Conservation (phyloP, 1,284 basidiomycete species). For the Hortiboletus rubellus region DNA sequence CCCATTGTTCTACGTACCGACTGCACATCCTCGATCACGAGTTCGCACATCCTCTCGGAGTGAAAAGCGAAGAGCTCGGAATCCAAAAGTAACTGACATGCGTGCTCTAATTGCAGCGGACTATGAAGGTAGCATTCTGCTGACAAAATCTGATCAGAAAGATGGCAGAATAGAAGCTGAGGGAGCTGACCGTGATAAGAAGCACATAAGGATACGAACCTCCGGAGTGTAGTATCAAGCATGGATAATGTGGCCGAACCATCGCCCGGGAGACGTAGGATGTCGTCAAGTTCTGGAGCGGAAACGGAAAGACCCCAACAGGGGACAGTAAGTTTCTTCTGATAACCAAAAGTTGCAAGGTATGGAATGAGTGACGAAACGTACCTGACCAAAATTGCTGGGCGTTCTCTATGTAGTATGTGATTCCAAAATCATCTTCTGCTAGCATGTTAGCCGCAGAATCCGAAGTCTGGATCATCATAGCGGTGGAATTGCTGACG, state of each 20-base stretch:
- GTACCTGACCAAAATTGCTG: conserved; percentile 86
- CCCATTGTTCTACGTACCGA: conserved; percentile 46
- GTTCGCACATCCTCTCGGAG: conserved; percentile 85
- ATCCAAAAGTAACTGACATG: conserved; percentile 69
- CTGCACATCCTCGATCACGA: conserved; percentile 68
- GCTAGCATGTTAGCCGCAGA: conserved; percentile 23
- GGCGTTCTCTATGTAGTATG: conserved; percentile 77
- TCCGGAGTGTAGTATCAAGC: conserved; percentile 75
- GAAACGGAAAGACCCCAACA: neutral
- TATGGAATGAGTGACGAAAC: conserved; percentile 30
- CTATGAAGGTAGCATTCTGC: conserved; percentile 81
- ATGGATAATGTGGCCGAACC: conserved; percentile 62
- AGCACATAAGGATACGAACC: conserved; percentile 77
- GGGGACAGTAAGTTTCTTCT: conserved; percentile 6
- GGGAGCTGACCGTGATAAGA: conserved; percentile 76
- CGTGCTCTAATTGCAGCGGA: conserved; percentile 79
- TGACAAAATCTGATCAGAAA: conserved; percentile 9
- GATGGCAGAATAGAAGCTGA: conserved; percentile 7
- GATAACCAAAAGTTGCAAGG: conserved; percentile 8
- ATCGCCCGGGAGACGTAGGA: conserved; percentile 65
- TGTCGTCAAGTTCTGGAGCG: conserved; percentile 76
- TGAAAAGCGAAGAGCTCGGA: conserved; percentile 87
- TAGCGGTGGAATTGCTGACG: neutral
- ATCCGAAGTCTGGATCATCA: conserved; percentile 19
- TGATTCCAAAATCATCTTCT: conserved; percentile 56